Evolutionary conservation across 306 rosid genomes (phyloP).

Genomic region (Adenanthera pavonina): DNA sequence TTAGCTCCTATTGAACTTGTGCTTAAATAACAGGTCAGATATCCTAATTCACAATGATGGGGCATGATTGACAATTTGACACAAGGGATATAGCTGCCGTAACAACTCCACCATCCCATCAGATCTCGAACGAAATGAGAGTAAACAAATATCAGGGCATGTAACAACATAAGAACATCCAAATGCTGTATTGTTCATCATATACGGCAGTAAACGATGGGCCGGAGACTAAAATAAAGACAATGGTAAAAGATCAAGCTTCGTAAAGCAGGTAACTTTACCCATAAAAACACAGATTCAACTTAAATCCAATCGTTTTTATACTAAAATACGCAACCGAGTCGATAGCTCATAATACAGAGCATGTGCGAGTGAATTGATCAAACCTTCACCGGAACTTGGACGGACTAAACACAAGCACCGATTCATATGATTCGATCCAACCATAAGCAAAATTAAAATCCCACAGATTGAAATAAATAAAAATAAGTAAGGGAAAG

Average conservation of each 20-base stretch:
- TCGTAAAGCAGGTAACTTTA: neutral
- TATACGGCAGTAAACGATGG: neutral
- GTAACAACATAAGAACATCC: conserved; percentile 1
- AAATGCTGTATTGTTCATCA: neutral
- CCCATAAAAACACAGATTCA: conserved; percentile 5
- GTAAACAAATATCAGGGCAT: neutral
- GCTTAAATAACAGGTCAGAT: neutral
- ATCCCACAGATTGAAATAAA: neutral
- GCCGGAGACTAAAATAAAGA: neutral
- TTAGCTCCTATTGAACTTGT: conserved; percentile 1
- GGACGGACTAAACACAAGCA: neutral
- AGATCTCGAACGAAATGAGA: neutral
- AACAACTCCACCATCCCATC: neutral
- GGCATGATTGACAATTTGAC: neutral
- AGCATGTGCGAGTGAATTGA: neutral
- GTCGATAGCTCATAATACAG: neutral
- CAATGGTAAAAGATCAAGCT: conserved; percentile 21
- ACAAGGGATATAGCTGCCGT: neutral
- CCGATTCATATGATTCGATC: neutral
- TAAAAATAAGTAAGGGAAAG: neutral
- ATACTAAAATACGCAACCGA: neutral
- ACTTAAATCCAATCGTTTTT: neutral
- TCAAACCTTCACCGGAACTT: conserved; percentile 15
- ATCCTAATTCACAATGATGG: neutral
- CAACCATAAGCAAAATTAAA: neutral